Evolutionary conservation across 2,329 filamentous ascomycete genomes (phyloP).

Genomic region (Epichloe glyceriae): DNA sequence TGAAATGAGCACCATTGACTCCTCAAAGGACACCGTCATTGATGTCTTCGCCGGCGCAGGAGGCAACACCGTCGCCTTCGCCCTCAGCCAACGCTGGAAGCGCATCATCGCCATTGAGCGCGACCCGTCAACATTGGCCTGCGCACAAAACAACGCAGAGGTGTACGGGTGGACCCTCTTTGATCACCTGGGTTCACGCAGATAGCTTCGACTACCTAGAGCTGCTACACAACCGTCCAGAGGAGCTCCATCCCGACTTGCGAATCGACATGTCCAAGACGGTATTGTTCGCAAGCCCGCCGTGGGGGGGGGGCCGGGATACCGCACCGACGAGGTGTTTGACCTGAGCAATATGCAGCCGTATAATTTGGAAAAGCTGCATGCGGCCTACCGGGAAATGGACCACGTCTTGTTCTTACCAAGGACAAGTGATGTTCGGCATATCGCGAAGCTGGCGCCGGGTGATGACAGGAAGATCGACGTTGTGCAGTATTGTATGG

Average conservation of each 20-base stretch:
- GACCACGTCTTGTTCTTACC: constrained; percentile 70
- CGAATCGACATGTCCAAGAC: constrained; percentile 28
- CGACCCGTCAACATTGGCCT: constrained; percentile 66
- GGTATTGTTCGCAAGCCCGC: constrained; percentile 44
- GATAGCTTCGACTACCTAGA: constrained; percentile 71
- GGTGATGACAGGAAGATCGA: constrained; percentile 43
- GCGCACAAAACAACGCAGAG: constrained; percentile 82
- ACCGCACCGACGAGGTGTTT: constrained; percentile 55
- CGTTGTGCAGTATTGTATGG: constrained; percentile 82
- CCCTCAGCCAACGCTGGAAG: constrained; percentile 64
- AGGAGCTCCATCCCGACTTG: constrained; percentile 25
- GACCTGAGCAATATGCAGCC: constrained; percentile 79
- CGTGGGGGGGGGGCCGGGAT: constrained; percentile 49
- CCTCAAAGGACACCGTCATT: constrained; percentile 53
- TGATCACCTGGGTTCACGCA: constrained; percentile 75
- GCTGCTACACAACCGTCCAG: constrained; percentile 23
- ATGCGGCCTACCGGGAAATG: constrained; percentile 45
- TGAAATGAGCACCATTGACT: constrained; percentile 48
- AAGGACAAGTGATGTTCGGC: constrained; percentile 67
- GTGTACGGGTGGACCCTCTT: constrained; percentile 59
- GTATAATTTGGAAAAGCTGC: constrained; percentile 56
- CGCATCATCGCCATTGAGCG: constrained; percentile 83
- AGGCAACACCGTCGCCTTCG: constrained; percentile 92
- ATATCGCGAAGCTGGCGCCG: constrained; percentile 51
- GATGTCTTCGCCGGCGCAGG: constrained; percentile 88